Evolutionary conservation across 768 basidiomycete genomes (phyloP).

Genomic region (Lanmaoa rubissima): DNA sequence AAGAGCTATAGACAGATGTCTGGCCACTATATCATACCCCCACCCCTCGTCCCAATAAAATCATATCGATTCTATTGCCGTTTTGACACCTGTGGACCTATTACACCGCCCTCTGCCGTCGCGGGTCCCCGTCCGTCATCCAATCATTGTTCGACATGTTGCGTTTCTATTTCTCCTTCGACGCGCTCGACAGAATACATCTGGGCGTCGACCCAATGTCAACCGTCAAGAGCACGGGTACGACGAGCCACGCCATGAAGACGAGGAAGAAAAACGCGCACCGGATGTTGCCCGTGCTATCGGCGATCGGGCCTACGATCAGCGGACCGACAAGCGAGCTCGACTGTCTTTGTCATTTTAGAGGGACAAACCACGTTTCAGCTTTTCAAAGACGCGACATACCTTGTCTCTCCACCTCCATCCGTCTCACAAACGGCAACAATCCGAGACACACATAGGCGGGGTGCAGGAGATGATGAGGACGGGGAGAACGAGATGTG

Average conservation of each 20-base stretch:
- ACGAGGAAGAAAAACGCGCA: conserved; percentile 89
- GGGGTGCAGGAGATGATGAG: conserved; percentile 46
- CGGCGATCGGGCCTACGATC: conserved; percentile 83
- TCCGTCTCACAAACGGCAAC: conserved; percentile 53
- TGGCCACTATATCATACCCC: background rate
- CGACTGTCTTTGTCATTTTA: no score
- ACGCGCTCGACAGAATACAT: conserved; percentile 25
- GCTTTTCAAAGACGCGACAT: no score
- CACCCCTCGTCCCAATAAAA: no score
- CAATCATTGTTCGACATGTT: background rate
- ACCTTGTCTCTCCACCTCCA: conserved; percentile 40
- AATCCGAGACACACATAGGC: conserved; percentile 66
- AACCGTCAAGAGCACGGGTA: conserved; percentile 73
- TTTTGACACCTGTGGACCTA: no score
- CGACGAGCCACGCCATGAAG: conserved; percentile 72
- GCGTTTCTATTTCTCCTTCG: background rate
- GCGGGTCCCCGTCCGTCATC: background rate
- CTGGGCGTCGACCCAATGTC: conserved; percentile 56
- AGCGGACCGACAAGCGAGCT: conserved; percentile 28
- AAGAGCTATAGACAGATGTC: no score
- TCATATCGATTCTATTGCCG: no score
- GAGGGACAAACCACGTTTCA: no score
- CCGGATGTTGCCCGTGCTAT: conserved; percentile 87
- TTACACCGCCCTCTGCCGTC: background rate
- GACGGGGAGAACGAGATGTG: conserved; percentile 65